These are phyloP conservation scores for Phialemoniopsis sp. DNA, from an alignment of 2,329 filamentous ascomycete species.

Conservation along the genomic window DNA sequence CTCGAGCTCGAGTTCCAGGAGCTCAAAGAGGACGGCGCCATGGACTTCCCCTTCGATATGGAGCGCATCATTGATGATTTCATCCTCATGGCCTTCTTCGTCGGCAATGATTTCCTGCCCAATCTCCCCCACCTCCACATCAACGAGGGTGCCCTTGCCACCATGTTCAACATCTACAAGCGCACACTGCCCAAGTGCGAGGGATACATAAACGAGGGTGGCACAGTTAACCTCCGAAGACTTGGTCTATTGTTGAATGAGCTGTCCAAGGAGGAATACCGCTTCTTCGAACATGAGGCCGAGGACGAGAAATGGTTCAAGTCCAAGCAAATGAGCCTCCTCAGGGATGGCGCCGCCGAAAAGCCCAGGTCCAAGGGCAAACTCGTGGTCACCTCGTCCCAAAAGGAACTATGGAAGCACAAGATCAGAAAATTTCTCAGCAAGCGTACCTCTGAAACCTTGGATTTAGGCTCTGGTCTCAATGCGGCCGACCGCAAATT, in stretches of 20 bases:
- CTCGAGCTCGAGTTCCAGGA: conserved; percentile 96
- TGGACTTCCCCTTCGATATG: conserved; percentile 83
- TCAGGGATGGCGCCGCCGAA: conserved; percentile 65
- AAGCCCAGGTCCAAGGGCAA: conserved; percentile 54
- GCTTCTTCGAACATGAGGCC: conserved; percentile 90
- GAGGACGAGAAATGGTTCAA: conserved; percentile 89
- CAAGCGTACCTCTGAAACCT: conserved; percentile 56
- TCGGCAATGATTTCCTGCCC: conserved; percentile 97
- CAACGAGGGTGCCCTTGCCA: conserved; percentile 92
- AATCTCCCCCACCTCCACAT: conserved; percentile 96
- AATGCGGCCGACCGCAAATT: conserved; percentile 89
- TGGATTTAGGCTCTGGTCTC: conserved; percentile 71
- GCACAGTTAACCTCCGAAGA: conserved; percentile 82
- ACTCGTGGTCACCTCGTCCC: conserved; percentile 70
- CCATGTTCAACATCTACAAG: conserved; percentile 98
- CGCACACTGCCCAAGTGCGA: conserved; percentile 79
- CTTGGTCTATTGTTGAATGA: conserved; percentile 76
- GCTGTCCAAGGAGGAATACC: conserved; percentile 81
- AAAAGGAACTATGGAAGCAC: conserved; percentile 77
- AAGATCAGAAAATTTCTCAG: conserved; percentile 79
- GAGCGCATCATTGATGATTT: conserved; percentile 98
- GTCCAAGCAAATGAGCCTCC: conserved; percentile 62
- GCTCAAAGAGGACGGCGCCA: conserved; percentile 66
- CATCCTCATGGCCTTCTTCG: conserved; percentile 98
- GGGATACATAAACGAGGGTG: conserved; percentile 95